Percentiles rank a stretch among this genome's conserved stretches.
Evolutionary conservation across 257 asterid species (phyloP).

Genomic region (Avicennia marina): DNA sequence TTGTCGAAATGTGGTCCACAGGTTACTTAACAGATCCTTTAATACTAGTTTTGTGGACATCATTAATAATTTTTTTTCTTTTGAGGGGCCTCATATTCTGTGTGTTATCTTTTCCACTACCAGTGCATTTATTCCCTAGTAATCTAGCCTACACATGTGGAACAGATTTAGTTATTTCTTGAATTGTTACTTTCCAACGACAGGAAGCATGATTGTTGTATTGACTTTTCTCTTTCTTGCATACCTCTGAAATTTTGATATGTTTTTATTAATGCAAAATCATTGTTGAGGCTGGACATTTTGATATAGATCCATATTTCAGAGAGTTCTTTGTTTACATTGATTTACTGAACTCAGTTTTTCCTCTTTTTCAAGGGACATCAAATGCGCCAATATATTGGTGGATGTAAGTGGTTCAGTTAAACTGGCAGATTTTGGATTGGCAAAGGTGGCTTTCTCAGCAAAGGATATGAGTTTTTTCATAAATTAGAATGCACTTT

Average conservation of each 20-base stretch:
- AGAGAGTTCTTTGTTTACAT: background rate
- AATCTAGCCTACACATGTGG: constrained; percentile 13
- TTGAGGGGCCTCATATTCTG: background rate
- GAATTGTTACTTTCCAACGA: background rate
- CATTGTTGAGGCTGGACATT: constrained; percentile 3
- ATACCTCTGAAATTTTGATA: too few relatives aligned
- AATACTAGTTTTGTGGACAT: background rate
- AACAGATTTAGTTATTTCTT: background rate
- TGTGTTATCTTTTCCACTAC: background rate
- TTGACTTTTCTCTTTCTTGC: too few relatives aligned
- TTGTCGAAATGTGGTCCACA: constrained; percentile 52
- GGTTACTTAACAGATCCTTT: constrained; percentile 30
- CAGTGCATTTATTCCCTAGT: background rate
- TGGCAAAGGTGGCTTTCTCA: constrained; percentile 50
- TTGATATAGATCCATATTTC: background rate
- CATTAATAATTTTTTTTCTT: background rate
- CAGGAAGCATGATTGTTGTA: too few relatives aligned
- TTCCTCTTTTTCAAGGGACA: constrained; percentile 46
- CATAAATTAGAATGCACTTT: background rate
- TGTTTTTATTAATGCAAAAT: too few relatives aligned
- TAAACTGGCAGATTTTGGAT: constrained; percentile 65
- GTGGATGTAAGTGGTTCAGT: constrained; percentile 63
- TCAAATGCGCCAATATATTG: constrained; percentile 67
- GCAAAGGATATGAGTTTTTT: background rate
- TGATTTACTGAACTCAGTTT: constrained; percentile 2